phyloP scores from a whole-genome alignment of 1,139 yeast genomes.

The Geotrichum histeridarum region DNA sequence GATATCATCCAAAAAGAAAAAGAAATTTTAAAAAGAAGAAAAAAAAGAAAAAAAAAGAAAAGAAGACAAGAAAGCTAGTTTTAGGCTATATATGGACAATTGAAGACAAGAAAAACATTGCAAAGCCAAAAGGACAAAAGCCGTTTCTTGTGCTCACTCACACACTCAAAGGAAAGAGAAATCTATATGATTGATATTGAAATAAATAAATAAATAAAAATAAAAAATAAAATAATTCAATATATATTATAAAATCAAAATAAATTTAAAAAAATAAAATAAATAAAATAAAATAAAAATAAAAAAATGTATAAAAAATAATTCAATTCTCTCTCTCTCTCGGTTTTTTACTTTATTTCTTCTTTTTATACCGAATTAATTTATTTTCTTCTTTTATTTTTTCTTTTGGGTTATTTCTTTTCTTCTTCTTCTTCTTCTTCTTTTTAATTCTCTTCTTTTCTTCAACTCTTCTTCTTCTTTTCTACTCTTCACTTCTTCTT shows the following conservation, averaged over 20 bases:
- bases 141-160: no score
- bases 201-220: no score
- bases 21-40: no score
- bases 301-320: not conserved
- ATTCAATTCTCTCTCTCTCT: not conserved
- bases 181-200: no score
- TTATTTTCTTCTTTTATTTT: conserved; percentile 9
- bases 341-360: not conserved
- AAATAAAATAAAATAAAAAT: not conserved
- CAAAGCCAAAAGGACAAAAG: no score
- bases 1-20: no score
- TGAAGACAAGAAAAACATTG: no score
- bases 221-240: not conserved
- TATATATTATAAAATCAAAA: not conserved
- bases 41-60: no score
- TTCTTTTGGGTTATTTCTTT: not conserved
- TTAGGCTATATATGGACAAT: no score
- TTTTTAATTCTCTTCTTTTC: not conserved
- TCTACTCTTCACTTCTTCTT: not conserved
- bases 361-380: not conserved
- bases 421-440: not conserved
- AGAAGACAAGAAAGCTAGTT: no score
- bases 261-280: not conserved
- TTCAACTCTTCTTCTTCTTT: not conserved
- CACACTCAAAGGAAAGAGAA: no score